Percentiles rank a stretch among this genome's conserved stretches.
phyloP scores from a whole-genome alignment of 1,139 yeast genomes.

The Geotrichum histeridarum region DNA sequence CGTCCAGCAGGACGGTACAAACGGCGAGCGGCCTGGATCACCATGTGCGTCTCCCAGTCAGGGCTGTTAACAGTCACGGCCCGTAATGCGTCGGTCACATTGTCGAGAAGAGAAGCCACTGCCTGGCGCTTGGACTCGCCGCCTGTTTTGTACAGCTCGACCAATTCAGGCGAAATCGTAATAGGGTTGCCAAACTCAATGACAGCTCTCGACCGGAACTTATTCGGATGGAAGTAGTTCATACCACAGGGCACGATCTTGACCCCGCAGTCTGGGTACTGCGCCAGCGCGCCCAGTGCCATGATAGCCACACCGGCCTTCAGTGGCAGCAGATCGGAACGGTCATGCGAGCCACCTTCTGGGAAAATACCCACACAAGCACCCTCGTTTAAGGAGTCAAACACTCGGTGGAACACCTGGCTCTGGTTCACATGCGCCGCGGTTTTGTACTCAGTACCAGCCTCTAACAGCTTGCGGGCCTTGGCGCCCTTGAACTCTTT shows the following conservation, averaged over 20 bases:
- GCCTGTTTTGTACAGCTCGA: conserved; percentile 52
- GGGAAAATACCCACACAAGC: conserved; percentile 94
- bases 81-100: conserved; percentile 67
- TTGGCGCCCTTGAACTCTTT: conserved; percentile 63
- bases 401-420: conserved; percentile 73
- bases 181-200: conserved; percentile 91
- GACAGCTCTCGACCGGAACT: conserved; percentile 90
- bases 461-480: conserved; percentile 37
- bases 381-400: conserved; percentile 71
- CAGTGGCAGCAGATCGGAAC: conserved; percentile 82
- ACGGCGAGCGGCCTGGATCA: conserved; percentile 88
- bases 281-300: conserved; percentile 89
- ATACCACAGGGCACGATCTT: conserved; percentile 93
- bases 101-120: conserved; percentile 63
- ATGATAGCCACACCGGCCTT: conserved; percentile 97
- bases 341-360: conserved; percentile 95
- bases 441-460: conserved; percentile 59
- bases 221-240: conserved; percentile 95
- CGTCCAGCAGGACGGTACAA: conserved; percentile 74
- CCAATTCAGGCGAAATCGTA: conserved; percentile 58
- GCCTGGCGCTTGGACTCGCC: conserved; percentile 64
- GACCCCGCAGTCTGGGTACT: conserved; percentile 61
- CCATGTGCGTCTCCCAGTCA: conserved; percentile 87
- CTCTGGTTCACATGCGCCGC: conserved; percentile 86
- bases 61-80: conserved; percentile 90